Evolutionary conservation across 345 rosid genomes (phyloP).

Genomic region (Anastatica hierochuntica): DNA sequence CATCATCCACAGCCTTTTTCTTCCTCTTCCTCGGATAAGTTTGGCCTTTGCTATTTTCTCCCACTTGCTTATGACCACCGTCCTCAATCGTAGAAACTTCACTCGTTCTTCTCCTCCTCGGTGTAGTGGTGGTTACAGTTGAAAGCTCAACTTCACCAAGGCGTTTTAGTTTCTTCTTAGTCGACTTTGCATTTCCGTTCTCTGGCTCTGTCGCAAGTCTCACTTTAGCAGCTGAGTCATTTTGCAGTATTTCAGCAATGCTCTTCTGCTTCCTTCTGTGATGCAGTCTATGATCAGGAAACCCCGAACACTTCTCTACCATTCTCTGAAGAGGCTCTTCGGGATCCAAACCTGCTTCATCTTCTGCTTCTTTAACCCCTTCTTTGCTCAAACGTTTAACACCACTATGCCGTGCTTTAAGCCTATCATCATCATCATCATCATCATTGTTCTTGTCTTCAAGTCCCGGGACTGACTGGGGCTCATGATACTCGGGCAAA

Average conservation of each 20-base stretch:
- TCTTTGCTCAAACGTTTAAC: conserved; percentile 14
- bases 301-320: conserved; percentile 30
- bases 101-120: conserved; percentile 17
- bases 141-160: conserved; percentile 14
- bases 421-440: conserved; percentile 22
- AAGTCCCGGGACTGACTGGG: conserved; percentile 48
- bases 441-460: conserved; percentile 42
- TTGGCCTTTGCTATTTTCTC: conserved; percentile 21
- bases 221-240: conserved; percentile 22
- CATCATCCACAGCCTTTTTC: conserved; percentile 10
- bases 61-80: conserved; percentile 12
- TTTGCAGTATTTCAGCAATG: conserved; percentile 67
- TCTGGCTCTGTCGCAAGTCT: conserved; percentile 13
- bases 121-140: not conserved
- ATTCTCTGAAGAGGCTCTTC: conserved; percentile 19
- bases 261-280: conserved; percentile 72
- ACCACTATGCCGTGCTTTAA: not conserved
- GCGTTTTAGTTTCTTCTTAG: conserved; percentile 30
- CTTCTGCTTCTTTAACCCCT: conserved; percentile 27
- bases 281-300: conserved; percentile 29
- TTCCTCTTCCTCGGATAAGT: conserved; percentile 19
- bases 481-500: conserved; percentile 40
- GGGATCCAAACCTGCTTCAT: conserved; percentile 22
- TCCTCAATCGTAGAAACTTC: conserved; percentile 6
- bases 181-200: conserved; percentile 14